These are phyloP conservation scores for Byssothecium circinans DNA, from an alignment of 2,329 filamentous ascomycete genomes.

Conservation along the genomic window DNA sequence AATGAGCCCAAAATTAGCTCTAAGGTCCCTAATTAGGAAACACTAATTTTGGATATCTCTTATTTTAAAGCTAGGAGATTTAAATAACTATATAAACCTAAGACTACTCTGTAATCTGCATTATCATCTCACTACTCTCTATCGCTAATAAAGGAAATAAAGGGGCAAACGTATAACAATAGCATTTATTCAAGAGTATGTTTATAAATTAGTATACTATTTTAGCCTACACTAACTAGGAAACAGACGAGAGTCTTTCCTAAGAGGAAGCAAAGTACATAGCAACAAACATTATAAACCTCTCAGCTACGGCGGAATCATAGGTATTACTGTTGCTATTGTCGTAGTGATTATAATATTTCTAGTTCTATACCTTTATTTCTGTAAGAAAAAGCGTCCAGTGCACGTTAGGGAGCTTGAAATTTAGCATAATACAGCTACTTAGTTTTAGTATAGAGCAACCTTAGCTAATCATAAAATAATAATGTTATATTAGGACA, in stretches of 20 bases:
- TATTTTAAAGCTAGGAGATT: neutral
- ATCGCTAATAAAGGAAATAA: constrained; percentile 3
- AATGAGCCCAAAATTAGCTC: constrained; percentile 4
- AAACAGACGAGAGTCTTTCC: constrained; percentile 5
- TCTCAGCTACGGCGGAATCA: constrained; percentile 1
- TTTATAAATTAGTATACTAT: constrained; percentile 2
- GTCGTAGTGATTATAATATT: constrained; percentile 5
- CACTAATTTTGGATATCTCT: constrained; percentile 3
- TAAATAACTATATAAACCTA: constrained; percentile 8
- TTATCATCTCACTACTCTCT: constrained; percentile 2
- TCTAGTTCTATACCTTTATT: constrained; percentile 4
- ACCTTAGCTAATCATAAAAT: constrained; percentile 3
- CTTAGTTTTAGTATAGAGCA: constrained; percentile 3
- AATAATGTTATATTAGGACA: neutral
- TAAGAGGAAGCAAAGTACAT: constrained; percentile 2
- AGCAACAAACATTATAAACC: constrained; percentile 4
- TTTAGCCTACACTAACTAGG: constrained; percentile 5
- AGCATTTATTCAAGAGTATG: constrained; percentile 2
- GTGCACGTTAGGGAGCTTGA: constrained; percentile 1
- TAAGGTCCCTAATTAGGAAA: constrained; percentile 5
- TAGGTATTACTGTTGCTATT: constrained; percentile 4
- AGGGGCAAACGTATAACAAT: constrained; percentile 2
- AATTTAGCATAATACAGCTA: constrained; percentile 6
- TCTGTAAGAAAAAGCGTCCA: constrained; percentile 3
- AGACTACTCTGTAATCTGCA: neutral